phyloP scores from a whole-genome alignment of 2,329 filamentous ascomycete genomes.

The Anthostomella pinea region DNA sequence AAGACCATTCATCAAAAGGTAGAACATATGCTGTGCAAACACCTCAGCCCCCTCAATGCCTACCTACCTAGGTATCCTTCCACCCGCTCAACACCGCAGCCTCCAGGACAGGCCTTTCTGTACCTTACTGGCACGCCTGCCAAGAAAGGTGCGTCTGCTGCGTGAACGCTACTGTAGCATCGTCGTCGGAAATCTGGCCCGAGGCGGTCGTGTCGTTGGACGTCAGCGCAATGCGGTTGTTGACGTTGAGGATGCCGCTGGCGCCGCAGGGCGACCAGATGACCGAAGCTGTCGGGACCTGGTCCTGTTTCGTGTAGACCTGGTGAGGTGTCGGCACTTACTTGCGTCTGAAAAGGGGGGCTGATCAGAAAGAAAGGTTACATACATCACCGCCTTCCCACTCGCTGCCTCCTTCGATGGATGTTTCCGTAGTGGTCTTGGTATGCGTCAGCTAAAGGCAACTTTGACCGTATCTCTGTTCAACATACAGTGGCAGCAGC shows the following conservation, averaged over 20 bases:
- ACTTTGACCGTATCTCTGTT: not conserved
- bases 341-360: too few species aligned
- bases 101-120: too few species aligned
- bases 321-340: too few species aligned
- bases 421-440: conserved; percentile 41
- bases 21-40: too few species aligned
- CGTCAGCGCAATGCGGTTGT: conserved; percentile 44
- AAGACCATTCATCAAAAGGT: too few species aligned
- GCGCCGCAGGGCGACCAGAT: conserved; percentile 46
- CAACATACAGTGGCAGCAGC: conserved; percentile 36
- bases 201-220: conserved; percentile 35
- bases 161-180: conserved; percentile 43
- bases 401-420: conserved; percentile 39
- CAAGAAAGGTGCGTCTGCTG: conserved; percentile 43
- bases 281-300: conserved; percentile 41
- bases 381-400: conserved; percentile 36
- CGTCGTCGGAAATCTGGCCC: conserved; percentile 43
- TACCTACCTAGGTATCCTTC: too few species aligned
- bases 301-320: conserved; percentile 46
- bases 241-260: conserved; percentile 45
- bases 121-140: conserved; percentile 32
- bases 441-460: conserved; percentile 4
- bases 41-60: too few species aligned
- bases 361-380: not conserved
- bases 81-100: too few species aligned